Conservation (phyloP, 164 flowering plant species). For the Pachysandra terminalis region DNA sequence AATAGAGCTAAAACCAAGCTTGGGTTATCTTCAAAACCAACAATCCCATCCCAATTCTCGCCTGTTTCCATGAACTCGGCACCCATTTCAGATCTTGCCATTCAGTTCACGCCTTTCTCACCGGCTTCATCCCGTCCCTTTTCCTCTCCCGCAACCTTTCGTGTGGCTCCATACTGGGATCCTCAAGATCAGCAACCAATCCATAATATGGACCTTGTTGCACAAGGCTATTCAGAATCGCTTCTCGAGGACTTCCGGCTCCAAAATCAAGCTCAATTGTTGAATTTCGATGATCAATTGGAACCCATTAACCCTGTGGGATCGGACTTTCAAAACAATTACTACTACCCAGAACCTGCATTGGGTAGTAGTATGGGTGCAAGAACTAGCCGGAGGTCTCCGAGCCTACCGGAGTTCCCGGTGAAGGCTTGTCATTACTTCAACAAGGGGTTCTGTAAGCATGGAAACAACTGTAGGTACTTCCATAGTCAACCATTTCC, state of each 20-base stretch:
- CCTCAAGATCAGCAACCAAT: slow-evolving; percentile 33
- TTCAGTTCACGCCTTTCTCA: slow-evolving; percentile 41
- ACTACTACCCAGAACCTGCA: slow-evolving; percentile 38
- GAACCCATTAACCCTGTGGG: slow-evolving; percentile 29
- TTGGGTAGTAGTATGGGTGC: slow-evolving; percentile 25
- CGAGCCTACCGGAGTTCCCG: slow-evolving; percentile 36
- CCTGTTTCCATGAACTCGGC: slow-evolving; percentile 22
- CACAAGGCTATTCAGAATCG: slow-evolving; percentile 28
- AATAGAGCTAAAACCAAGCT: slow-evolving; percentile 44
- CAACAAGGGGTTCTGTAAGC: slow-evolving; percentile 76
- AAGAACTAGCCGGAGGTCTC: slow-evolving; percentile 33
- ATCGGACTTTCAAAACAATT: slow-evolving; percentile 24
- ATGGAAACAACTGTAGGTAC: slow-evolving; percentile 76
- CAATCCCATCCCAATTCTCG: slow-evolving; percentile 29
- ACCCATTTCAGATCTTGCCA: slow-evolving; percentile 33
- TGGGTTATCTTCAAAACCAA: slow-evolving; percentile 20
- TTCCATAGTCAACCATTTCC: slow-evolving; percentile 46
- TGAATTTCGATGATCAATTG: slow-evolving; percentile 47
- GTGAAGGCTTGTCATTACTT: slow-evolving; percentile 65
- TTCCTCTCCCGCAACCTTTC: slow-evolving; percentile 26
- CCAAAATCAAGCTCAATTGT: slow-evolving; percentile 36
- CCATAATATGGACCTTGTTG: slow-evolving; percentile 28
- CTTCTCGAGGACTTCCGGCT: slow-evolving; percentile 33
- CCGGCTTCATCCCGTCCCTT: slow-evolving; percentile 39
- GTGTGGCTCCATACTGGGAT: slow-evolving; percentile 46